Percentiles rank a stretch among this genome's conserved stretches.
Evolutionary conservation across 2,329 filamentous ascomycete species (phyloP).

Genomic region (Fusarium napiforme): DNA sequence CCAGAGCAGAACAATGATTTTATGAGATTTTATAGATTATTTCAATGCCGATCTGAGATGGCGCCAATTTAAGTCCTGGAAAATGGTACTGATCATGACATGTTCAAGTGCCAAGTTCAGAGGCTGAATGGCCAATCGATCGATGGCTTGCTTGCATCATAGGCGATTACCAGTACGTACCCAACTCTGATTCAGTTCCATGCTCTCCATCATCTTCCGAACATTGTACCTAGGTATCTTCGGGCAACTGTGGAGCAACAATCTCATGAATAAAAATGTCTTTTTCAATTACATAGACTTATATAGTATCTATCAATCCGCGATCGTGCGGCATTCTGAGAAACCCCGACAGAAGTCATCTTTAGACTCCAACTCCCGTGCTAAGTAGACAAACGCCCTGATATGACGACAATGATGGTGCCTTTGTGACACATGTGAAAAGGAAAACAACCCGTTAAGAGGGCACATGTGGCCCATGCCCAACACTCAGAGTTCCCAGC

Average conservation of each 20-base stretch:
- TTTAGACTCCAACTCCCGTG: constrained; percentile 41
- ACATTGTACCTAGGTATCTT: neutral
- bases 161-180: neutral
- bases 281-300: constrained; percentile 35
- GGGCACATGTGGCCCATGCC: constrained; percentile 14
- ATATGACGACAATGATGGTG: constrained; percentile 35
- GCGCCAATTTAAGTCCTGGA: neutral
- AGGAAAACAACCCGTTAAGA: constrained; percentile 26
- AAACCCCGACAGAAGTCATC: constrained; percentile 18
- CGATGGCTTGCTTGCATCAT: neutral
- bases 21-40: neutral
- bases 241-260: neutral
- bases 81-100: neutral
- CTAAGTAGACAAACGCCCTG: constrained; percentile 43
- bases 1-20: neutral
- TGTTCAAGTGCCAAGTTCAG: neutral
- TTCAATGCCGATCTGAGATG: neutral
- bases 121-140: neutral
- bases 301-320: constrained; percentile 29
- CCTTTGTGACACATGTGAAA: constrained; percentile 29
- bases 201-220: neutral
- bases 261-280: constrained; percentile 1
- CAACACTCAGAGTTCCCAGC: constrained; percentile 15
- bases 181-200: neutral
- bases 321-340: constrained; percentile 25